phyloP scores from a whole-genome alignment of 148 eudicot genomes.

The Dysphania ambrosioides region DNA sequence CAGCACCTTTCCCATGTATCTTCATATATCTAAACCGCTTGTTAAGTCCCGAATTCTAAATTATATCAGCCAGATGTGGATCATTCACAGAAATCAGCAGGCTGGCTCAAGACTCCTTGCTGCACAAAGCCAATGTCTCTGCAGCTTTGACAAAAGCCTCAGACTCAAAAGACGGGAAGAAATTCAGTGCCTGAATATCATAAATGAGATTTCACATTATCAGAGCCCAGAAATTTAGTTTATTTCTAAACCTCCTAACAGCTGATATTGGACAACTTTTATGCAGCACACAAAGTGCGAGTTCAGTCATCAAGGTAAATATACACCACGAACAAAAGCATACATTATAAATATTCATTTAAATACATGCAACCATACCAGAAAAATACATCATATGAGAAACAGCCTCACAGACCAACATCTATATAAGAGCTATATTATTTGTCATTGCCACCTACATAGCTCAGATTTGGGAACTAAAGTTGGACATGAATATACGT shows the following conservation, averaged over 20 bases:
- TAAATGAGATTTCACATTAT: conserved; percentile 16
- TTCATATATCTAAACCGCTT: conserved; percentile 53
- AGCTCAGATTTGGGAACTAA: not conserved
- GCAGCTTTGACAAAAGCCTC: conserved; percentile 70
- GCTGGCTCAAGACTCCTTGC: conserved; percentile 96
- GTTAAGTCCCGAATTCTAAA: conserved; percentile 82
- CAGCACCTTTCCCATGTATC: conserved; percentile 76
- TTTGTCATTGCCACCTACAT: not conserved
- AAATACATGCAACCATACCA: too few species aligned
- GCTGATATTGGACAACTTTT: too few species aligned
- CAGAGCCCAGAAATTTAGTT: not conserved
- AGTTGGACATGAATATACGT: too few species aligned
- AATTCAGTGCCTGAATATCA: conserved; percentile 67
- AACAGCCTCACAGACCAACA: not conserved
- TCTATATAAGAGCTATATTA: not conserved
- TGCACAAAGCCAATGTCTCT: conserved; percentile 79
- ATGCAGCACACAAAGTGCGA: not conserved
- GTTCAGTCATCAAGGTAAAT: not conserved
- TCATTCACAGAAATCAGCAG: conserved; percentile 65
- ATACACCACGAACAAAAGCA: not conserved
- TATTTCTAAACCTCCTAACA: not conserved
- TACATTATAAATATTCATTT: not conserved
- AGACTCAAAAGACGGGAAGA: conserved; percentile 64
- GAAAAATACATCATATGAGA: not conserved
- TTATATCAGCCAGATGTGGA: conserved; percentile 58